These are phyloP conservation scores for Suillus sp. DNA, from an alignment of 768 basidiomycete genomes.

Conservation along the genomic window DNA sequence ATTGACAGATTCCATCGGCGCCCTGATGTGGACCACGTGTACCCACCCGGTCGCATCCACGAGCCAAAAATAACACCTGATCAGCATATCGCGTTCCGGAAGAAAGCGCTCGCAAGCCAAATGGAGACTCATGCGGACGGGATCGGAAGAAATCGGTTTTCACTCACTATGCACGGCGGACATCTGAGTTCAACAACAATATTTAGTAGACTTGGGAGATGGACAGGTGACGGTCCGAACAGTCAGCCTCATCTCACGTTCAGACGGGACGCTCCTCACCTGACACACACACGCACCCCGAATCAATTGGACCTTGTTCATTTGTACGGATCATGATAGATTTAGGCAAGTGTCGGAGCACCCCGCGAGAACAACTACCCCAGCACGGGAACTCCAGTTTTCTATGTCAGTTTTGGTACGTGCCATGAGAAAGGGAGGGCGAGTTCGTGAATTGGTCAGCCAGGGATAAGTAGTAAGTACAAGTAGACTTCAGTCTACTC, in stretches of 20 bases:
- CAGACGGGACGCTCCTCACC: not conserved
- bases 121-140: not conserved
- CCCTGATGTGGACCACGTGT: slow-evolving; percentile 17
- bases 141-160: not conserved
- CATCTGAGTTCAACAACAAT: not conserved
- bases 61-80: not conserved
- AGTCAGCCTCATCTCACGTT: slow-evolving; percentile 5
- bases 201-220: not conserved
- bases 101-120: not conserved
- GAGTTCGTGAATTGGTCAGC: not conserved
- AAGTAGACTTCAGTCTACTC: not conserved
- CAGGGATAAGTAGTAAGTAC: not conserved
- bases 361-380: not conserved
- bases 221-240: not conserved
- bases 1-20: slow-evolving; percentile 1
- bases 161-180: slow-evolving; percentile 1
- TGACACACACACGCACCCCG: not conserved
- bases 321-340: not conserved
- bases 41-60: slow-evolving; percentile 8
- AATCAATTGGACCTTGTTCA: not conserved
- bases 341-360: slow-evolving; percentile 1
- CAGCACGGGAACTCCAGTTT: not conserved
- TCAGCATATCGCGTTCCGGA: not conserved
- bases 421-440: not conserved
- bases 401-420: not conserved